Conservation (phyloP, 257 asterid genomes). For the Jasminum sambac region DNA sequence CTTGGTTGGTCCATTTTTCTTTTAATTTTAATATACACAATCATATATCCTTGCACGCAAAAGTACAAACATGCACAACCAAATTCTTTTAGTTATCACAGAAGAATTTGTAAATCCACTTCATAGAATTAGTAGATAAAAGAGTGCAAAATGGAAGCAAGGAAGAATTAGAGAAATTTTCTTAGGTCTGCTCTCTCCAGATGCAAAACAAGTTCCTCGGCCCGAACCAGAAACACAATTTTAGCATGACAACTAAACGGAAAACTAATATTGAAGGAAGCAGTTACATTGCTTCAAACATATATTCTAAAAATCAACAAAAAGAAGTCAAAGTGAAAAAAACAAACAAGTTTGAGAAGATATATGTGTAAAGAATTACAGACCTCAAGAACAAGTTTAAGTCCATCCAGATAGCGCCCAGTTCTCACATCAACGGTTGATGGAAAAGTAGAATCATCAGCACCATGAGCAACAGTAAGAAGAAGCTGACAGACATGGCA, state of each 20-base stretch:
- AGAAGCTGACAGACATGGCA: slow-evolving; percentile 93
- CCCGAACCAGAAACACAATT: not conserved
- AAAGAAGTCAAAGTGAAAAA: slow-evolving; percentile 8
- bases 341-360: slow-evolving; percentile 28
- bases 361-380: slow-evolving; percentile 44
- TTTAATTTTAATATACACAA: not conserved
- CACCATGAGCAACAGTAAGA: slow-evolving; percentile 90
- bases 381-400: slow-evolving; percentile 92
- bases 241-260: slow-evolving; percentile 4
- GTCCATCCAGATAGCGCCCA: slow-evolving; percentile 84
- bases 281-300: slow-evolving; percentile 1
- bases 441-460: slow-evolving; percentile 95
- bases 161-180: not conserved
- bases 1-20: not conserved
- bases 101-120: not conserved
- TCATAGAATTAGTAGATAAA: not conserved
- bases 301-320: slow-evolving; percentile 1
- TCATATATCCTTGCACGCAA: not conserved
- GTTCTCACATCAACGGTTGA: slow-evolving; percentile 92
- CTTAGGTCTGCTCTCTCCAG: not conserved
- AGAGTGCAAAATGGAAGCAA: not conserved
- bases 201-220: slow-evolving; percentile 19
- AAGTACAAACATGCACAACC: not conserved
- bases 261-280: not conserved
- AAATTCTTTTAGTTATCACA: not conserved